Base-by-base conservation (phyloP, 495 filamentous ascomycete species). In the Trichocladium antarcticum region DNA sequence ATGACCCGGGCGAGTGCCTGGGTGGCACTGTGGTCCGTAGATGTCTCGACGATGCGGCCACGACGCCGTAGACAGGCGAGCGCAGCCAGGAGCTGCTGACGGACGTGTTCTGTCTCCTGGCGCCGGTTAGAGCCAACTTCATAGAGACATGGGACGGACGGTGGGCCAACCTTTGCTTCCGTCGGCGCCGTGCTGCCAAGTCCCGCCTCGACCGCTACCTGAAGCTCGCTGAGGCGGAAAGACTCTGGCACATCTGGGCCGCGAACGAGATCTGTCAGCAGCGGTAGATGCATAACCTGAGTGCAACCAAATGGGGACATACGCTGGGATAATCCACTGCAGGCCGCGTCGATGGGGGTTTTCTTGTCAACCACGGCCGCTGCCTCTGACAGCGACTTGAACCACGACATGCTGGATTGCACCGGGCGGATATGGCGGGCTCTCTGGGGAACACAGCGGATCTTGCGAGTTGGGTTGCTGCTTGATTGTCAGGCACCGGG, bases 211-310 rank as follows among this genome's bases (percentile, higher is more conserved):
- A 47, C 38, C 7, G 12, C 22, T 0, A 9, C 31, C 0, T 20
- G 15, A 14, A 59, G 27, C n/a, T 51, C 43, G 19, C 37, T 16
- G 36, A 54, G 40, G 12, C 24, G 42, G 20, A 53, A 39, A 0
- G 41, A 40, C 35, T 46, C 40, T 2, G 56, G 56, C 19, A 58
- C 37, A 42, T 42, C 52, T 58, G 28, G 1, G 16, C 10, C 7
- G 24, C 31, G 8, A 29, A 38, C 34, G 0, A 6, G 19, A 10
- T 24, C 8, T 39, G 21, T 15, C 27, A 6, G 14, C 3, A 34
- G 20, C 19, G 7, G 32, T 10, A 27, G 2, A 7, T 34, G 16
- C 31, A 32, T 6, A 37, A 11, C 11, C 10, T 32, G 24, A 4
- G 31, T 4, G 2, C 9, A 32, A 32, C 12, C 31, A 32, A 11